Conservation (phyloP, 371 early-diverging fungal species). For the Mortierella sp. region DNA sequence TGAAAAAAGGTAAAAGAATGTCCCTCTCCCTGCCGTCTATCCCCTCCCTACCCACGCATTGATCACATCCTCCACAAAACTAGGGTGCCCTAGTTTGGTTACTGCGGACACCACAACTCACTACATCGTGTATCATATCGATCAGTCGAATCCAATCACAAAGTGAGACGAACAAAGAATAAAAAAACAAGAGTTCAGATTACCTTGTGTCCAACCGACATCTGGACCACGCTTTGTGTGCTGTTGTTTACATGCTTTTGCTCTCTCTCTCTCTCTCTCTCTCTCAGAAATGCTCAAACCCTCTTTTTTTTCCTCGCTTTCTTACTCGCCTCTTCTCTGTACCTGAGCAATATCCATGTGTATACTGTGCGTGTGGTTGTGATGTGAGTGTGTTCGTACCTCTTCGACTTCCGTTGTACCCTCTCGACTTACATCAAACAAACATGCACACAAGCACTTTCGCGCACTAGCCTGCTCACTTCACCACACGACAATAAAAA, state of each 20-base stretch:
- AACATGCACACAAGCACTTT: background rate
- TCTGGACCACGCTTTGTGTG: background rate
- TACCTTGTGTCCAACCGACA: background rate
- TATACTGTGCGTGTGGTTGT: too few relatives aligned
- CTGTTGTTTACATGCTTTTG: too few relatives aligned
- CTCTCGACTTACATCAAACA: background rate
- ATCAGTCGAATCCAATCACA: background rate
- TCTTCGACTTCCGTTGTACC: background rate
- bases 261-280: background rate
- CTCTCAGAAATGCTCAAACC: background rate
- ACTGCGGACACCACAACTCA: background rate
- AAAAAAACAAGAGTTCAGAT: background rate
- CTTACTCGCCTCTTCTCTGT: background rate
- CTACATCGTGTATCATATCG: too few relatives aligned
- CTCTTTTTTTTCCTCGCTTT: background rate
- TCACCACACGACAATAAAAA: constrained; percentile 8
- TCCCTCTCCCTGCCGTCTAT: background rate
- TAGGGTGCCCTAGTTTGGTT: background rate
- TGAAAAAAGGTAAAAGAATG: background rate
- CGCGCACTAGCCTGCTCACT: background rate
- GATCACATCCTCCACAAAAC: background rate
- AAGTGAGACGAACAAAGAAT: constrained; percentile 11
- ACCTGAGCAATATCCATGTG: background rate
- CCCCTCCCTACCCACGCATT: background rate
- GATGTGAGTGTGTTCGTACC: background rate